A percentile compares a stretch with the other conserved stretches of the same genome.
Evolutionary conservation across 179 eudicot genomes (phyloP).

Genomic region (Patellifolia procumbens): DNA sequence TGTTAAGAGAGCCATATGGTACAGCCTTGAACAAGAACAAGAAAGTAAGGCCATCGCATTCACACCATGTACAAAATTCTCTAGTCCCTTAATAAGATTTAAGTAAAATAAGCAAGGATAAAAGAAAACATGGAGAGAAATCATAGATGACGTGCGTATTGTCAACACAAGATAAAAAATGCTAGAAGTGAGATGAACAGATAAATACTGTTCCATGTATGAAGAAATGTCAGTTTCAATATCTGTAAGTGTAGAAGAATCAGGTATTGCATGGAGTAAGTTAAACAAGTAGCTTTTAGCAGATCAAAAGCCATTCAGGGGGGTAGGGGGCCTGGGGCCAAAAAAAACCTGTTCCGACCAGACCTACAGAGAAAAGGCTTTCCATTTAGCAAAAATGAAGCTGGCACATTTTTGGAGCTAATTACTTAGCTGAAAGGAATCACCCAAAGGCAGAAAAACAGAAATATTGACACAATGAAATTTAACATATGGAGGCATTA

Average conservation of each 20-base stretch:
- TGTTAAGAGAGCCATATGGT: not conserved
- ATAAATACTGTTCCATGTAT: not conserved
- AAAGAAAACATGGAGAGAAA: not conserved
- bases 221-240: not conserved
- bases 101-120: conserved; percentile 4
- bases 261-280: not conserved
- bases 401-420: conserved; percentile 2
- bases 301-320: not conserved
- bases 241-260: conserved; percentile 11
- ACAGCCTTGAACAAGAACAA: conserved; percentile 15
- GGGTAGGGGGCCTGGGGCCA: too few relatives aligned
- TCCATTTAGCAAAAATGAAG: not conserved
- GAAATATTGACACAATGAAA: not conserved
- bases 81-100: not conserved
- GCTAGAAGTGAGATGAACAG: not conserved
- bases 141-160: not conserved
- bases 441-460: conserved; percentile 9
- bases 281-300: not conserved
- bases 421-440: not conserved
- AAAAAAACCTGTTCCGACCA: conserved; percentile 5
- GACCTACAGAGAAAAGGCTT: not conserved
- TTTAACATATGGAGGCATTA: not conserved
- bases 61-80: not conserved
- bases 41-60: not conserved
- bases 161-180: conserved; percentile 2